These are phyloP conservation scores for Silene uniflora DNA, from an alignment of 148 eudicot genomes.

Conservation along the genomic window DNA sequence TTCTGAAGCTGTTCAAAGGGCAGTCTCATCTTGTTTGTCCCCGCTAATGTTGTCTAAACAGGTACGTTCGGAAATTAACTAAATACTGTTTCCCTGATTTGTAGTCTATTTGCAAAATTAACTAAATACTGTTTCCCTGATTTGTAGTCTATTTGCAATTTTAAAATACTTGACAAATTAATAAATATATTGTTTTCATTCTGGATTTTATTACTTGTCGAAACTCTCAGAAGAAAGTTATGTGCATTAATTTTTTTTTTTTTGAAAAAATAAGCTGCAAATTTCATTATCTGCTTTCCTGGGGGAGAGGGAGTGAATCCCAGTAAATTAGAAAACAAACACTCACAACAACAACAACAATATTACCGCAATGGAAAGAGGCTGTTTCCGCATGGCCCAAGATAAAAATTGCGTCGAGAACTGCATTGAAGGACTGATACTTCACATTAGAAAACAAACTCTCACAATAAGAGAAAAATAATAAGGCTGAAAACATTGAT, in stretches of 20 bases:
- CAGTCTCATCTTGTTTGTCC: slow-evolving; percentile 87
- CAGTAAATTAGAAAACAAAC: not conserved
- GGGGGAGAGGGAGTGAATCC: not conserved
- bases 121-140: not conserved
- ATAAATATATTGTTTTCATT: too few species aligned
- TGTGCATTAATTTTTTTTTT: too few species aligned
- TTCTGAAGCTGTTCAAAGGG: slow-evolving; percentile 97
- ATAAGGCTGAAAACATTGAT: not conserved
- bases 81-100: not conserved
- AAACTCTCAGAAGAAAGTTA: not conserved
- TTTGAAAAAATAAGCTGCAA: not conserved
- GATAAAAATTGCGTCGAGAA: too few species aligned
- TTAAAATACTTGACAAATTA: not conserved
- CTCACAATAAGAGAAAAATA: too few species aligned
- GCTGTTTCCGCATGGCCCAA: too few species aligned
- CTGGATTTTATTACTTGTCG: not conserved
- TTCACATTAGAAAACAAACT: not conserved
- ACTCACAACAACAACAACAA: too few species aligned
- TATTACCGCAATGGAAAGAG: too few species aligned
- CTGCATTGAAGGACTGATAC: too few species aligned
- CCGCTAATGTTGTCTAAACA: slow-evolving; percentile 90
- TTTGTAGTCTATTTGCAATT: not conserved
- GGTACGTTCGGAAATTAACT: slow-evolving; percentile 30
- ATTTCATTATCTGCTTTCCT: not conserved
- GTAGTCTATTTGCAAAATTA: not conserved